Conservation (phyloP, 306 rosid species). For the Morella rubra region DNA sequence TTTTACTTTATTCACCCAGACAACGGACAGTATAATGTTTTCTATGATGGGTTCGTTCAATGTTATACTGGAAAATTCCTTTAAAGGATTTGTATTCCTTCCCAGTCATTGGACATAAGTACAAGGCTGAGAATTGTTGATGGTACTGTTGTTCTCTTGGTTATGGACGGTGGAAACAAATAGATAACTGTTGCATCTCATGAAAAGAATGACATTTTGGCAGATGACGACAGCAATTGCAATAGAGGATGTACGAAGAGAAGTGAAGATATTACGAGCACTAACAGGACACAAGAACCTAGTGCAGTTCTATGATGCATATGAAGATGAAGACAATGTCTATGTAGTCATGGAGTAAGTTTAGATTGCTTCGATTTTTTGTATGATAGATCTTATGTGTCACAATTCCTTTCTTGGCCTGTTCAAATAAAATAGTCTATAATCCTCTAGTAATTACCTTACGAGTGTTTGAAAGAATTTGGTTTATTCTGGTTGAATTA, state of each 20-base stretch:
- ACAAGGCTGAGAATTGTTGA: background rate
- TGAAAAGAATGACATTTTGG: constrained; percentile 28
- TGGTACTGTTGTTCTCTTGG: constrained; percentile 12
- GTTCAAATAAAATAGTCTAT: background rate
- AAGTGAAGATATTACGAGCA: constrained; percentile 81
- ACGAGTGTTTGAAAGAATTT: background rate
- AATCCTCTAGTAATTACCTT: background rate
- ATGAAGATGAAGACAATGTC: constrained; percentile 78
- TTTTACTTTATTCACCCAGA: background rate
- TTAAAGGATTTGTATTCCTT: constrained; percentile 18
- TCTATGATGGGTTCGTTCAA: constrained; percentile 8
- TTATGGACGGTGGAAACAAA: constrained; percentile 13
- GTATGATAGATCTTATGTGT: background rate
- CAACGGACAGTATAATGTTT: constrained; percentile 2
- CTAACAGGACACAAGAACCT: constrained; percentile 74
- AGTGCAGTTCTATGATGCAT: constrained; percentile 80
- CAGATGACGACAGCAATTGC: constrained; percentile 93
- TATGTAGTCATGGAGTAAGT: constrained; percentile 90
- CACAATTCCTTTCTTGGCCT: background rate
- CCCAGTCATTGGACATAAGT: constrained; percentile 11
- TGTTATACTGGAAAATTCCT: background rate
- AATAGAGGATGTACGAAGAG: constrained; percentile 82
- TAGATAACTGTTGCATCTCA: constrained; percentile 30
- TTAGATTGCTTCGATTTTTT: constrained; percentile 9
- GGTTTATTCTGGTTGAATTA: background rate